These are phyloP conservation scores for Boeremia exigua DNA, from an alignment of 2,329 filamentous ascomycete genomes.

Conservation along the genomic window DNA sequence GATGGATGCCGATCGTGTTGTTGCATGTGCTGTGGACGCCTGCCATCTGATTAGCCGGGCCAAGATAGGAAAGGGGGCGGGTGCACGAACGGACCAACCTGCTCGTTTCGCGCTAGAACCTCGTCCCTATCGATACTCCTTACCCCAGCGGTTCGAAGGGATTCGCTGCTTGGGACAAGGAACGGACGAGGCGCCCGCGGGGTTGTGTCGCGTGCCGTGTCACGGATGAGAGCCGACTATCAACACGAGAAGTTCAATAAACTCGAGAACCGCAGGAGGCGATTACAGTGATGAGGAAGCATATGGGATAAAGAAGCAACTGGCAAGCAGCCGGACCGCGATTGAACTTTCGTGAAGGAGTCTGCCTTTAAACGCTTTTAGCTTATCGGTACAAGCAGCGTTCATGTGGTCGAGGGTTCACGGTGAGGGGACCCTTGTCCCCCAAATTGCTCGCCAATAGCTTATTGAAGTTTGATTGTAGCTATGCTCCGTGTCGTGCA, in stretches of 20 bases:
- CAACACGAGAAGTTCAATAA: background rate
- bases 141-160: constrained; percentile 7
- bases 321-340: background rate
- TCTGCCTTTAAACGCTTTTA: too few relatives aligned
- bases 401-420: too few relatives aligned
- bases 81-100: constrained; percentile 14
- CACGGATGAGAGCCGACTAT: background rate
- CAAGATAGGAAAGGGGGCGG: constrained; percentile 11
- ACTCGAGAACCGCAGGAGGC: background rate
- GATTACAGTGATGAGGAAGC: background rate
- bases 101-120: constrained; percentile 12
- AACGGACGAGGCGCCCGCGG: background rate
- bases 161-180: constrained; percentile 10
- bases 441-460: too few relatives aligned
- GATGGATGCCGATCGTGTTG: background rate
- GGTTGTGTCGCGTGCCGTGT: constrained; percentile 2
- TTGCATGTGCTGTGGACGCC: constrained; percentile 4
- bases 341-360: background rate
- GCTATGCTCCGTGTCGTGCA: too few relatives aligned
- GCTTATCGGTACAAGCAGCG: too few relatives aligned
- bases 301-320: background rate
- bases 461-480: too few relatives aligned
- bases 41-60: constrained; percentile 10
- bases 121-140: constrained; percentile 2
- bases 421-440: too few relatives aligned